Evolutionary conservation across 169 alveolate genomes (phyloP).

Genomic region (Besnoitia besnoiti): DNA sequence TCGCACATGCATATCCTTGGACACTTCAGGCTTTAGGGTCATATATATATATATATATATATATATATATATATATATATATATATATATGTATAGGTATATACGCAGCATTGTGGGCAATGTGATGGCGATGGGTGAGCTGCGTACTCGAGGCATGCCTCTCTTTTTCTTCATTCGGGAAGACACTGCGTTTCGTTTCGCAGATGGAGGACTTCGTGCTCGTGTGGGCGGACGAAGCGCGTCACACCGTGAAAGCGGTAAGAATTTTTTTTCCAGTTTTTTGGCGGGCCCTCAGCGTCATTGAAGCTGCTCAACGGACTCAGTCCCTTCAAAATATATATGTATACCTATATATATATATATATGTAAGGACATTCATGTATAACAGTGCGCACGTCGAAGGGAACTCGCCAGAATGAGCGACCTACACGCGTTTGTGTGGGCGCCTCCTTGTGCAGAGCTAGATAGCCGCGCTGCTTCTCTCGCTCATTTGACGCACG

Average conservation of each 20-base stretch:
- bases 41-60: not conserved
- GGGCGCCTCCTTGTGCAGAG: not conserved
- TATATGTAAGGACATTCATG: not conserved
- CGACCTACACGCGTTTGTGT: not conserved
- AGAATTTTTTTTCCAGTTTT: too few relatives aligned
- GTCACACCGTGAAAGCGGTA: not conserved
- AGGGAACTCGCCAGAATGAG: too few relatives aligned
- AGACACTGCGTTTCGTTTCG: not conserved
- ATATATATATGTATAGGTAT: not conserved
- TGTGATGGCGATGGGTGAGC: not conserved
- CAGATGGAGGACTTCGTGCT: conserved; percentile 23
- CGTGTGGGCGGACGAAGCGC: conserved; percentile 9
- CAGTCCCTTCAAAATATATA: not conserved
- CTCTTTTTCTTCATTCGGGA: too few relatives aligned
- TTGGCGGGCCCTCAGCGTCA: too few relatives aligned
- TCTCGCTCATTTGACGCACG: too few relatives aligned
- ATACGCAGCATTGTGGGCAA: not conserved
- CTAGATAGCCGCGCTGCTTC: not conserved
- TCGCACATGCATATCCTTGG: too few relatives aligned
- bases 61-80: not conserved
- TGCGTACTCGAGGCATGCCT: too few relatives aligned
- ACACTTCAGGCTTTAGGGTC: not conserved
- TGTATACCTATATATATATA: not conserved
- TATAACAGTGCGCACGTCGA: not conserved
- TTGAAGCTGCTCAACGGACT: too few relatives aligned